Evolutionary conservation across 345 rosid species (phyloP), one percentile per base, ranked within the genome.

Genomic region (Dovyalis caffra): DNA sequence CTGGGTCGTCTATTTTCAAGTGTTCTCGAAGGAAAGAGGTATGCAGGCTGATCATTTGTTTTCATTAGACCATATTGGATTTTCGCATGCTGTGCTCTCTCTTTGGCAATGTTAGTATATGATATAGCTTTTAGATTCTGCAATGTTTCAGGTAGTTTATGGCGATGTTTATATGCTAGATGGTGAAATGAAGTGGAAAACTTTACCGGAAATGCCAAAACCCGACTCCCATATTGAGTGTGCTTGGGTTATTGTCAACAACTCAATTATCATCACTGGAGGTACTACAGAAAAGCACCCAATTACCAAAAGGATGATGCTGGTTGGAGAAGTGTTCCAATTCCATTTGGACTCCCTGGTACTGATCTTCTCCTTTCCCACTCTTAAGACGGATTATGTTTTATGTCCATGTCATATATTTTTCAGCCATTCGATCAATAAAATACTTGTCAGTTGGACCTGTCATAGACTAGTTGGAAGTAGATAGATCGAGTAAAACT

Each of bases 281-380:
- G 98, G 97, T 32, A 90, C 94, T 10, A 87, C 94, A 0, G 96
- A 90, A 78, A 89, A 91, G 87, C 96, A 94, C 76, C 97, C 97
- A 0, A 79, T 85, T 70, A 92, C 87, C 74, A 88, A 89, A 71
- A 86, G 91, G 80, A 89, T 94, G 91, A 86, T 87, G 14, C 84
- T 94, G 51, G 90, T 88, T 8, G 98, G 95, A 61, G 97, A 94
- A 85, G 85, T 88, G 53, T 92, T 94, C 81, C 86, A 78, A 71
- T 90, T 94, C 62, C 77, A 85, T 77, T 76, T 94, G 32, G 90
- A 86, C 70, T 75, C 96, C 20, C 43, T 82, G 92, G 97, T 89
- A 76, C 34, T 18, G 5, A 8, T 73, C 49, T 68, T 35, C 70
- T 29, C 64, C 73, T 49, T 68, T 51, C 16, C 68, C 23, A 23